Evolutionary conservation across 495 filamentous ascomycete genomes (phyloP).

Genomic region (Podospora anserina): DNA sequence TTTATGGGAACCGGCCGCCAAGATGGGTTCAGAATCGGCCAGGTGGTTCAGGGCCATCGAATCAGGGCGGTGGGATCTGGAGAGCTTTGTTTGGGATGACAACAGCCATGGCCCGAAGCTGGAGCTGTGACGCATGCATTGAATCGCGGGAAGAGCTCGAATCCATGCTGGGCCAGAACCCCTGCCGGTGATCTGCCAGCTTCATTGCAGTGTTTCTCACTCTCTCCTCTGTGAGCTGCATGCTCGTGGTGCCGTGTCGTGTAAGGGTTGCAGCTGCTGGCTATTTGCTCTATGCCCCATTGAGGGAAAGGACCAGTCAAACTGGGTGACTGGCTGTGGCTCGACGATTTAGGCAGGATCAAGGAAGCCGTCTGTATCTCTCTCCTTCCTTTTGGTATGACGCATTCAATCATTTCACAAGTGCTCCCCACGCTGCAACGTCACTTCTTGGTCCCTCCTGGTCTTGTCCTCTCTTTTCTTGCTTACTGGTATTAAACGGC

Average conservation of each 20-base stretch:
- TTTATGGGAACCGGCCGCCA: background rate
- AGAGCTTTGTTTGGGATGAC: slow-evolving; percentile 1
- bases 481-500: slow-evolving; percentile 11
- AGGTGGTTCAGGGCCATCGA: background rate
- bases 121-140: slow-evolving; percentile 19
- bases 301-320: background rate
- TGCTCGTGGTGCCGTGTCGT: background rate
- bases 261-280: background rate
- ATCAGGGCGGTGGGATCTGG: background rate
- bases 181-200: background rate
- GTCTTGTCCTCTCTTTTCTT: background rate
- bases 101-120: slow-evolving; percentile 1
- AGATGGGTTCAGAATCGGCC: background rate
- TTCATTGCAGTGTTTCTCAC: background rate
- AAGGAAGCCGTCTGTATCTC: slow-evolving; percentile 6
- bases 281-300: background rate
- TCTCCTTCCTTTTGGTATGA: slow-evolving; percentile 19
- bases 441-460: background rate
- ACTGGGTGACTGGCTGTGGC: background rate
- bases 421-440: slow-evolving; percentile 10
- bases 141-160: slow-evolving; percentile 7
- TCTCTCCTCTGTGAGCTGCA: too few species aligned
- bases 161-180: background rate
- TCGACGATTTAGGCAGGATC: slow-evolving; percentile 3
- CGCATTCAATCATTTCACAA: slow-evolving; percentile 13